A percentile compares a stretch with the other conserved stretches of the same genome.
phyloP scores from a whole-genome alignment of 345 rosid genomes.

The Rhizophora apiculata region DNA sequence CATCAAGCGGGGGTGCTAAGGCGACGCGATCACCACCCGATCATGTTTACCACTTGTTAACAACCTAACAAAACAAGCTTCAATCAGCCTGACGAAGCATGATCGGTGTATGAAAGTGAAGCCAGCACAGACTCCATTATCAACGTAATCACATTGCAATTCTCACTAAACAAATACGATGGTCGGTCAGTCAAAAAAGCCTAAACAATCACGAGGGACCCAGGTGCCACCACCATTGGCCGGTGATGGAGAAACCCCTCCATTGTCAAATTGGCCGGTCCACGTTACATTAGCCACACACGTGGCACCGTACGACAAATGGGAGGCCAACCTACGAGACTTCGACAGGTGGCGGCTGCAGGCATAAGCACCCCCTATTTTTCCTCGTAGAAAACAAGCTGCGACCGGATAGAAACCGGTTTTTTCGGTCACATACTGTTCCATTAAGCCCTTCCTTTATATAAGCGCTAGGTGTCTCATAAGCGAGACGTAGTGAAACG shows the following conservation, averaged over 20 bases:
- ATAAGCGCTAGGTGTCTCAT: not conserved
- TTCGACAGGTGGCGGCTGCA: slow-evolving; percentile 24
- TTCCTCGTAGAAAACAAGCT: slow-evolving; percentile 11
- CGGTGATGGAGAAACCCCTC: slow-evolving; percentile 20
- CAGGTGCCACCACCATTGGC: slow-evolving; percentile 15
- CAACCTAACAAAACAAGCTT: slow-evolving; percentile 1
- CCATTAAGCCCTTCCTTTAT: slow-evolving; percentile 26
- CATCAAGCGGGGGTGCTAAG: too few relatives aligned
- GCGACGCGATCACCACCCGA: not conserved
- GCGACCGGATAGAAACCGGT: slow-evolving; percentile 20
- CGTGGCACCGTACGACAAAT: slow-evolving; percentile 26
- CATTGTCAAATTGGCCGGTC: slow-evolving; percentile 19
- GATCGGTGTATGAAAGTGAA: slow-evolving; percentile 21
- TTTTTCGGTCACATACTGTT: not conserved
- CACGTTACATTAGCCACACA: slow-evolving; percentile 29
- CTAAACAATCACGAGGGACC: slow-evolving; percentile 31
- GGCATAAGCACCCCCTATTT: not conserved
- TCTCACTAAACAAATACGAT: slow-evolving; percentile 32
- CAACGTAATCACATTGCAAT: slow-evolving; percentile 24
- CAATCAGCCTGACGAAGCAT: slow-evolving; percentile 8
- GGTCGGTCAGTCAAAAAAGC: slow-evolving; percentile 39
- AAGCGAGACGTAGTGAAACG: not conserved
- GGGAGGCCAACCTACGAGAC: slow-evolving; percentile 34
- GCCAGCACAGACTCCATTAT: slow-evolving; percentile 16
- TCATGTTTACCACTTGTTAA: slow-evolving; percentile 10